Evolutionary conservation across 2,329 filamentous ascomycete genomes (phyloP), one percentile per base, ranked within the genome.

Genomic region (Curvularia eragrostidis): DNA sequence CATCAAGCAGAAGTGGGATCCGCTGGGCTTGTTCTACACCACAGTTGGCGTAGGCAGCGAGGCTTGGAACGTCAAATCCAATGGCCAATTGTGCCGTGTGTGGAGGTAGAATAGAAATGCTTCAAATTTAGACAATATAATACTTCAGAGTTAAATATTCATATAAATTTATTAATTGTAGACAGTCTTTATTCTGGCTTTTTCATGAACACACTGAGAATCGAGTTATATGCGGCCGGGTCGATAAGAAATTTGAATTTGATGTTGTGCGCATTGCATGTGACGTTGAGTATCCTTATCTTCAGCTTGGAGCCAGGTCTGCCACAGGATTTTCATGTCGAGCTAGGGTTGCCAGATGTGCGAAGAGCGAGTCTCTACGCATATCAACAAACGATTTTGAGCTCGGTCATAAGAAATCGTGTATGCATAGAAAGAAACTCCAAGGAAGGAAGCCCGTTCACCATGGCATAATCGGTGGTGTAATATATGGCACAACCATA

Each of bases 1-100:
- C 3, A 54, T 74, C 9, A 74, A 75, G 63, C 62, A 62, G 48
- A 70, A 71, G 41, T 70, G 66, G 61, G 73, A 75, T 64, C 68
- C 71, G 3, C 62, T 59, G 10, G 51, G 51, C 34, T 28, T 75
- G 15, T 75, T 75, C 51, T 75, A 70, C 43, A 69, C 61, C 2
- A 66, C 63, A 1, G 67, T 67, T 8, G 66, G 60, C 5, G 71
- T 75, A 3, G 70, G 70, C 6, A 72, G 69, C 47, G 70, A 73
- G 52, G 60, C 56, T 5, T 74, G 70, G 67, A 56, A 36, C 18
- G 48, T 56, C 15, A 26, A 23, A 21, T 24, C 28, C 43, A 67
- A 66, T 18, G 64, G 64, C 9, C 55, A 59, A 3, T 59, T 63
- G 59, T 66, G 64, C 30, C 57, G 59, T 5, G 2, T 5, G 15